These are phyloP conservation scores for Lathyrus aphaca DNA, from an alignment of 306 rosid genomes.

Conservation along the genomic window DNA sequence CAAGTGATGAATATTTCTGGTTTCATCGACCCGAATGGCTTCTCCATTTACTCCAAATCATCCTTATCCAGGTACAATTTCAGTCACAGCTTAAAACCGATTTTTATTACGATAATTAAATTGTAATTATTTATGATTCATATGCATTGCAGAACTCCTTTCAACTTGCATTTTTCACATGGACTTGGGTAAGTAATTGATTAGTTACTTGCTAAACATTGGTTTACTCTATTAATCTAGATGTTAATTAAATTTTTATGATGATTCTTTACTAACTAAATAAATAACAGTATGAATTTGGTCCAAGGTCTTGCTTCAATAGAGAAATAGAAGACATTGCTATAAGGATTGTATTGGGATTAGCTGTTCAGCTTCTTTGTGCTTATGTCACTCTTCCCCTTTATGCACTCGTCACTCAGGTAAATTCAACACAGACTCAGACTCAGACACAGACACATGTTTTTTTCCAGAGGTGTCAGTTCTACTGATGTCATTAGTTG, in stretches of 20 bases:
- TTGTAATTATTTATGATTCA: neutral
- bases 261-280: constrained; percentile 42
- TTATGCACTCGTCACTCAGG: constrained; percentile 74
- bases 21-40: constrained; percentile 63
- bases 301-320: constrained; percentile 69
- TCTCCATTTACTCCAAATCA: constrained; percentile 60
- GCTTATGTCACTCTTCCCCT: constrained; percentile 78
- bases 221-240: neutral
- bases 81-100: no score
- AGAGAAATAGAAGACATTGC: constrained; percentile 45
- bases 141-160: constrained; percentile 67
- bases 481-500: no score
- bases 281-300: constrained; percentile 64
- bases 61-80: constrained; percentile 57
- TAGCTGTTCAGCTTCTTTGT: constrained; percentile 66
- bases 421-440: neutral
- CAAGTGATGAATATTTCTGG: constrained; percentile 62
- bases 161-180: constrained; percentile 75
- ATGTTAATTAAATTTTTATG: constrained; percentile 11
- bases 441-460: no score
- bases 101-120: neutral
- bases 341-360: constrained; percentile 61
- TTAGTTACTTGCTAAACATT: neutral
- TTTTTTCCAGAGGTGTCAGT: no score
- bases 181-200: constrained; percentile 68